Evolutionary conservation across 768 basidiomycete species (phyloP).

Genomic region (Lepiota venenata): DNA sequence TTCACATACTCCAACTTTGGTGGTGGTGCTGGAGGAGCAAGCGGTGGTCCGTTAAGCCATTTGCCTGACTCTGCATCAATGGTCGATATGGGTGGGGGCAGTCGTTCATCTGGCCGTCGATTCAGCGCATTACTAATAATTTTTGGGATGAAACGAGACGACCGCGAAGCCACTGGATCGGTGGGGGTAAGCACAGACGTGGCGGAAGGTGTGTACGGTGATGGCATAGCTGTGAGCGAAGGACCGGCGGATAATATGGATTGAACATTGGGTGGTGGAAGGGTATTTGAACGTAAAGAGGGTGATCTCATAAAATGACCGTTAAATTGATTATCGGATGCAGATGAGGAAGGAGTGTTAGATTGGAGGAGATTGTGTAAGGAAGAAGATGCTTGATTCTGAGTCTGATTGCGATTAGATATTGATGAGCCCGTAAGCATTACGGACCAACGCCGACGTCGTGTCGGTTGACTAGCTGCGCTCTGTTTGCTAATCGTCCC

Average conservation of each 20-base stretch:
- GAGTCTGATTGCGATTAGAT: constrained; percentile 17
- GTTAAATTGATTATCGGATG: constrained; percentile 21
- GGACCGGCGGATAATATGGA: constrained; percentile 16
- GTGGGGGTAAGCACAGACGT: constrained; percentile 24
- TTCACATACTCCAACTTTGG: constrained; percentile 92
- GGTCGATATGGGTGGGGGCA: constrained; percentile 32
- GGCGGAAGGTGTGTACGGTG: constrained; percentile 18
- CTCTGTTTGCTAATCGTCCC: constrained; percentile 24
- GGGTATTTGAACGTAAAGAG: constrained; percentile 35
- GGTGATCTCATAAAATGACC: constrained; percentile 34
- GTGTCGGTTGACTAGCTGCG: constrained; percentile 9
- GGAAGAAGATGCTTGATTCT: constrained; percentile 20
- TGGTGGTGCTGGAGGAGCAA: constrained; percentile 40
- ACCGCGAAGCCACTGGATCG: constrained; percentile 36
- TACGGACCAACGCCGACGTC: constrained; percentile 16
- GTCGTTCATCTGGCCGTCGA: constrained; percentile 58
- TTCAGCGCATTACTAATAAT: constrained; percentile 65
- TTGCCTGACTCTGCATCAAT: constrained; percentile 38
- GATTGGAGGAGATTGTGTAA: constrained; percentile 14
- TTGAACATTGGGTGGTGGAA: constrained; percentile 14
- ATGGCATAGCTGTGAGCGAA: constrained; percentile 19
- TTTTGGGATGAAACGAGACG: constrained; percentile 66
- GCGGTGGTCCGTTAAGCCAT: constrained; percentile 10
- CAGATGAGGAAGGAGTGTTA: constrained; percentile 22
- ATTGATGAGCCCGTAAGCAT: constrained; percentile 9